Conservation (phyloP, 768 basidiomycete genomes). For the Tylopilus felleus region DNA sequence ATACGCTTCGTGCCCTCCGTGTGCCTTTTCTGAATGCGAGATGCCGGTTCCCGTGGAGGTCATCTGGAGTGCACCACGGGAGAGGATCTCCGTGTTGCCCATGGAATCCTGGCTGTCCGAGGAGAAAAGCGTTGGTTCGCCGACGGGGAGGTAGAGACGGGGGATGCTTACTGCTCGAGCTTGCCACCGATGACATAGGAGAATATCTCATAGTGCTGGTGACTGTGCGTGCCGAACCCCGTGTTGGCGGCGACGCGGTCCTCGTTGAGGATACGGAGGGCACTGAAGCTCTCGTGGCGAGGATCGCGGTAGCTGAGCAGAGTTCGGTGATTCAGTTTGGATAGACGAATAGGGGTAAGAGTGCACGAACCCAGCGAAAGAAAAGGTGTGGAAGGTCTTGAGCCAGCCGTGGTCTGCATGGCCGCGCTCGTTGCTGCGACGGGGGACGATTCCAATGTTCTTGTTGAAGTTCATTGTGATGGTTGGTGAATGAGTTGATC, state of each 20-base stretch:
- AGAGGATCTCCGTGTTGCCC: constrained; percentile 86
- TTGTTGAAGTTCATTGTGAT: constrained; percentile 15
- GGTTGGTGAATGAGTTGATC: constrained; percentile 1
- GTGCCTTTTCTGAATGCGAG: constrained; percentile 67
- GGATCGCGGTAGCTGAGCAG: constrained; percentile 55
- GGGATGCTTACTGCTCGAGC: constrained; percentile 67
- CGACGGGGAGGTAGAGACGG: background rate
- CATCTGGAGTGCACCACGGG: constrained; percentile 87
- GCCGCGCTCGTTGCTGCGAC: constrained; percentile 63
- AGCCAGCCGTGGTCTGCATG: constrained; percentile 82
- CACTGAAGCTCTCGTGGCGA: constrained; percentile 58
- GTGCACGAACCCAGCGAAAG: constrained; percentile 58
- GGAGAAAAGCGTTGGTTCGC: background rate
- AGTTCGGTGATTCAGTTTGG: background rate
- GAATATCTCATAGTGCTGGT: constrained; percentile 89
- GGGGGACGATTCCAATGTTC: constrained; percentile 41
- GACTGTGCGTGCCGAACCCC: constrained; percentile 85
- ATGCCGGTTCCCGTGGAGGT: constrained; percentile 93
- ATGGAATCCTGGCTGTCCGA: constrained; percentile 76
- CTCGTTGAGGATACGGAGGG: constrained; percentile 89
- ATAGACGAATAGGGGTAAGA: constrained; percentile 10
- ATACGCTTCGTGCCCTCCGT: constrained; percentile 48
- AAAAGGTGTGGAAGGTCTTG: constrained; percentile 84
- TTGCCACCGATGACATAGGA: constrained; percentile 78
- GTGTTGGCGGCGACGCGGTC: constrained; percentile 73